Evolutionary conservation across 2,329 filamentous ascomycete genomes (phyloP).

Genomic region (Penicillium sp.): DNA sequence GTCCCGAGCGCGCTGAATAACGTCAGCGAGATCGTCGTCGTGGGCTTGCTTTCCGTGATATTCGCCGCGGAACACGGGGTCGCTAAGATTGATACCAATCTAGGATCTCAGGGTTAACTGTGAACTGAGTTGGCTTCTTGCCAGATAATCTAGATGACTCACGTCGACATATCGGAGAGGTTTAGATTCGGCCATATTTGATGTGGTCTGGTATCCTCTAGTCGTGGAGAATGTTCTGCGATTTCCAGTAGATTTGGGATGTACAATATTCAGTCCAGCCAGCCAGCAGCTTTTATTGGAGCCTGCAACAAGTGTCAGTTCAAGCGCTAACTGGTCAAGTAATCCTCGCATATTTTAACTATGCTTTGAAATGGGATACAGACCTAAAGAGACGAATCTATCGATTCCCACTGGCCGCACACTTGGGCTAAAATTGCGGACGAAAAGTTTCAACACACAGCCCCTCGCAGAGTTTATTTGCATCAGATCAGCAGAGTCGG

Average conservation of each 20-base stretch:
- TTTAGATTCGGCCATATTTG: slow-evolving; percentile 37
- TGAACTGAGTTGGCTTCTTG: background rate
- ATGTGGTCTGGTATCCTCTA: slow-evolving; percentile 4
- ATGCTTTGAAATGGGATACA: background rate
- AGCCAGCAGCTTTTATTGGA: background rate
- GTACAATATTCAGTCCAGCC: background rate
- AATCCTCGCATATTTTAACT: background rate
- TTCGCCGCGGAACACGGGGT: slow-evolving; percentile 79
- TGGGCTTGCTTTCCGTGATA: slow-evolving; percentile 73
- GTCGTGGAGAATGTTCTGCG: slow-evolving; percentile 13
- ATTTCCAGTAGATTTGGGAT: slow-evolving; percentile 3
- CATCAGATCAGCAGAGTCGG: slow-evolving; percentile 18
- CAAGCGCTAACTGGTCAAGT: background rate
- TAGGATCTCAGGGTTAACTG: slow-evolving; percentile 32
- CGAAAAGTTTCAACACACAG: slow-evolving; percentile 14
- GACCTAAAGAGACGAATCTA: slow-evolving; percentile 1
- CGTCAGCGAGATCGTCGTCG: slow-evolving; percentile 51
- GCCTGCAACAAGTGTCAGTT: slow-evolving; percentile 6
- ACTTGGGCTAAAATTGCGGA: slow-evolving; percentile 13
- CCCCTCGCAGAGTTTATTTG: slow-evolving; percentile 8
- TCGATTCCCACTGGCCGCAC: slow-evolving; percentile 8
- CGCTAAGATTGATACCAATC: slow-evolving; percentile 93
- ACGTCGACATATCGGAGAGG: slow-evolving; percentile 49
- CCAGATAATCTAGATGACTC: slow-evolving; percentile 23
- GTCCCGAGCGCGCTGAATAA: slow-evolving; percentile 72